phyloP scores from a whole-genome alignment of 1,284 basidiomycete genomes.

The Tilletia horrida region DNA sequence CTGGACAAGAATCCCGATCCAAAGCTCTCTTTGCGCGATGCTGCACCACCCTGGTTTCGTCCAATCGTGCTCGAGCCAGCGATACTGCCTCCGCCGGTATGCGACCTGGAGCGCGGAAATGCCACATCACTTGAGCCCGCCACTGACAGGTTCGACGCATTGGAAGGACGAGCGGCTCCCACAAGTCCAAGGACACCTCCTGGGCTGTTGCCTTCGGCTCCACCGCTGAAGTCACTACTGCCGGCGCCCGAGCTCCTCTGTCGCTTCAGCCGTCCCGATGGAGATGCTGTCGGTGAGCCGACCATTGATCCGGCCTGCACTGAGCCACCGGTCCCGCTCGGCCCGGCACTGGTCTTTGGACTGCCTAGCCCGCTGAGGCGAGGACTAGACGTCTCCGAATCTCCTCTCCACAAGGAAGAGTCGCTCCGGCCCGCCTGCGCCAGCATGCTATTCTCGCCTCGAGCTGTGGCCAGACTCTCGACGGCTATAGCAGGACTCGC shows the following conservation, averaged over 20 bases:
- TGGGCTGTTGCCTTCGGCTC: background rate
- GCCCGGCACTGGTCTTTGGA: background rate
- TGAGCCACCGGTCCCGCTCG: background rate
- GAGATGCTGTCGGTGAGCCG: background rate
- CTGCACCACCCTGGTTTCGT: background rate
- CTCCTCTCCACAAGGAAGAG: background rate
- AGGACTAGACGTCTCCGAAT: background rate
- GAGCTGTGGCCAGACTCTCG: conserved; percentile 8
- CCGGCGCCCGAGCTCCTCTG: conserved; percentile 11
- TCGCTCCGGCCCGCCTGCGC: background rate
- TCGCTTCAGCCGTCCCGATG: background rate
- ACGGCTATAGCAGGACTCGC: conserved; percentile 13
- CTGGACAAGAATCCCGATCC: conserved; percentile 11
- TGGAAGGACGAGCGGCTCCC: background rate
- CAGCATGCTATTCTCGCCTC: conserved; percentile 3
- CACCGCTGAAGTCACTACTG: conserved; percentile 5
- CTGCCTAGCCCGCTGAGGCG: background rate
- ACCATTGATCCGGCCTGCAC: background rate
- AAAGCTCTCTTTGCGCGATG: conserved; percentile 13
- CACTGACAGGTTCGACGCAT: background rate
- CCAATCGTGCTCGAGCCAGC: background rate
- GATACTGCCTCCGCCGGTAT: background rate
- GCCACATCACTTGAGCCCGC: background rate
- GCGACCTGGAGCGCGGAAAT: conserved; percentile 4
- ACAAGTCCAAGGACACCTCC: background rate